Base-by-base conservation (phyloP, 139 green algal species). In the Chlamydomonas incerta region DNA sequence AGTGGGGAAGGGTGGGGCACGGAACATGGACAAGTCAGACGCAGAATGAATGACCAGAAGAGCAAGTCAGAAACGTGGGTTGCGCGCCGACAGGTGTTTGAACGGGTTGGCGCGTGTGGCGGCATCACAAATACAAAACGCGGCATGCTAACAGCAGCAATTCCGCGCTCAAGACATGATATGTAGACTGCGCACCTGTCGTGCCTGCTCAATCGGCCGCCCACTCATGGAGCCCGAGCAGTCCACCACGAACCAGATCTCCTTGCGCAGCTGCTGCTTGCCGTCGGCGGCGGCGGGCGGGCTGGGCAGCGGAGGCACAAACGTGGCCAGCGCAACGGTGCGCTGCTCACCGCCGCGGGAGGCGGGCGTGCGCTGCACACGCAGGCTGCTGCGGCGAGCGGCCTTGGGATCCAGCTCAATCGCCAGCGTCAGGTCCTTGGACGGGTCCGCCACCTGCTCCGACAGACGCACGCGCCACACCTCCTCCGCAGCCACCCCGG, bases 191-290 rank as follows among this genome's bases (percentile, higher is more conserved):
- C 50, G 52, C 74, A 81, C 65, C 79, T 85, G 33, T 0, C 52
- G 68, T 14, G 85, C 85, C 71, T 86, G 77, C 46, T 75, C 2
- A 23, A 83, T 85, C 6, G 81, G 81, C 0, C 31, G 14, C 6
- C 87, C 87, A 8, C 69, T 60, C 87, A 90, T 90, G 47, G 72
- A 86, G 18, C 87, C 87, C 4, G 33, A 73, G 69, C 87, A 81
- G 62, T 90, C 87, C 24, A 90, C 72, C 37, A 90, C 72, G 60
- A 89, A 74, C 46, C 74, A 76, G 31, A 86, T 28, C 77, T 89
- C 85, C 69, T 69, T 66, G 47, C 60, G 68, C n/a, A 47, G 24
- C 68, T 17, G 31, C 33, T 73, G 69, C 58, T 33, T 26, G 21
- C 41, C 9, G 18, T 29, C 1, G 13, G 46, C 60, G n/a, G 18